phyloP scores from a whole-genome alignment of 1,139 yeast genomes.

The Saccharomyces hybrid region DNA sequence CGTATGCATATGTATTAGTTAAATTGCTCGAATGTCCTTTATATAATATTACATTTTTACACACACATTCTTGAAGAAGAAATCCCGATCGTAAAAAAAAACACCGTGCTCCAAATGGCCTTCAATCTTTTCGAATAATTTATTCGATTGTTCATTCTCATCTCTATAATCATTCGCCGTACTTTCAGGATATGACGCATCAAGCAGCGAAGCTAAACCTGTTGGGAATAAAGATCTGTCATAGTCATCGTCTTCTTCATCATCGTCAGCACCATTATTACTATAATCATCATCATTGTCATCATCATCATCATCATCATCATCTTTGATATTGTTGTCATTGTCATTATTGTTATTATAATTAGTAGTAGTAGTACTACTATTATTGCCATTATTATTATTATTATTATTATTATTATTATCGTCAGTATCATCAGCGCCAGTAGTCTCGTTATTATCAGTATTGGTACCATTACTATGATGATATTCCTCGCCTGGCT shows the following conservation, averaged over 20 bases:
- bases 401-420: background rate
- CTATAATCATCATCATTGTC: background rate
- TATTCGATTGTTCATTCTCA: conserved; percentile 6
- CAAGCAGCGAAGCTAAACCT: background rate
- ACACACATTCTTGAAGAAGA: conserved; percentile 6
- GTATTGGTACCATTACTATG: background rate
- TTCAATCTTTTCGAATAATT: conserved; percentile 9
- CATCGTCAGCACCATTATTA: background rate
- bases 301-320: background rate
- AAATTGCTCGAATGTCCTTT: background rate
- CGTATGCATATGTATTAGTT: background rate
- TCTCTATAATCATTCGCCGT: background rate
- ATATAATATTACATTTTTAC: background rate
- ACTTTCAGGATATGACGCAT: background rate
- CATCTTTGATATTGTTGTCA: background rate
- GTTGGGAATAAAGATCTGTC: conserved; percentile 5
- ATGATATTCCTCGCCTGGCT: background rate
- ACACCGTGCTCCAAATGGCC: conserved; percentile 6
- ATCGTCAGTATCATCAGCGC: background rate
- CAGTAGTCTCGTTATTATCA: background rate
- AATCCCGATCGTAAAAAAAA: conserved; percentile 13
- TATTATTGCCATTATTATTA: background rate
- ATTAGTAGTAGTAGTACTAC: background rate
- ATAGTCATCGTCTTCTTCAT: conserved; percentile 2
- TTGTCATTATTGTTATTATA: background rate